Base-by-base conservation (phyloP, 441 rosid genomes). In the Omphalea diandra region DNA sequence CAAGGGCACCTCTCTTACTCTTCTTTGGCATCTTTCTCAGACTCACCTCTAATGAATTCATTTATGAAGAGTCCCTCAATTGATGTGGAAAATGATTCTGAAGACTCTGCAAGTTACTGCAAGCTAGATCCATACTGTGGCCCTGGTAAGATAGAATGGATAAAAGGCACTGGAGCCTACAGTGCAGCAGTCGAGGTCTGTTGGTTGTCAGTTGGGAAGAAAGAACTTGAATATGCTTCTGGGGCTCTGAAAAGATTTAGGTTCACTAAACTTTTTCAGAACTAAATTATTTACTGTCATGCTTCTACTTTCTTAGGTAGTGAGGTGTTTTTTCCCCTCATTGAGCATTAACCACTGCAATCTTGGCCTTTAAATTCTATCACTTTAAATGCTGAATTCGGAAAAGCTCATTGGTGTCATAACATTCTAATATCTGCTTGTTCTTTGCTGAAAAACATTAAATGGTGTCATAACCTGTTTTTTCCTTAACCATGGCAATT, bases 221-320 rank as follows among this genome's bases (percentile, higher is more conserved):
- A 82, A 76, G 88, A 89, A 77, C 84, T 89, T 59, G 81, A 83
- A 63, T 87, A 84, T 70, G 91, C 87, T 47, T 80, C 87, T n/a
- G 82, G 75, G 67, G 91, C 94, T 75, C 85, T 89, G 60, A 83
- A 85, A 75, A 80, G 83, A 78, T 89, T 84, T 73, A 89, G 90
- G 90, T 89, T 31, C 5, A 54, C 52, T 14, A 26, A 41, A 65
- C 69, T 61, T 60, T 57, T 18, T 32, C 14, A 33, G 8, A 54
- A 63, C 31, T 24, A 18, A 31, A 46, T 55, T 24, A 35, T 9
- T 40, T 17, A 24, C 47, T 29, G 0, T 71, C 18, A 29, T 20
- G 27, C n/a, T 27, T 69, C n/a, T 33, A 56, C 46, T 33, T 15
- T 27, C 38, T 47, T 9, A 32, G 47, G 53, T 36, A 38, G 6